Evolutionary conservation across 1,139 yeast genomes (phyloP), one percentile per base, ranked within the genome.

Genomic region (Sugiyamaella novakii): DNA sequence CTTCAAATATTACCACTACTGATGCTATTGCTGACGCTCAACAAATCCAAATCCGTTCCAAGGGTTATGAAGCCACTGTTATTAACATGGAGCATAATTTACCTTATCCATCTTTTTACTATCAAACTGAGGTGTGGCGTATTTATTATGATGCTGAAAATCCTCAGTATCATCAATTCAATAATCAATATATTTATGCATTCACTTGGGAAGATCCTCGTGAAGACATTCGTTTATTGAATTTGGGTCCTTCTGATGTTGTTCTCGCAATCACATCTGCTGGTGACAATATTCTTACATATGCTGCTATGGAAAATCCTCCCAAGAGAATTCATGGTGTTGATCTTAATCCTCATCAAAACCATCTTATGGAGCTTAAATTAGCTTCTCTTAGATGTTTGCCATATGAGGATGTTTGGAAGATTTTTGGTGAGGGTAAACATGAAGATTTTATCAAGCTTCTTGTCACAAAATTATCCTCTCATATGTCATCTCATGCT

Each of bases 181-280:
- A 78, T 52, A 76, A 84, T 63, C 89, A 85, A 68, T 86, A 84
- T 66, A 86, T 86, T 52, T 86, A 86, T 63, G 91, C 95, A 2
- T 86, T 86, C 68, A 86, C 94, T 7, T 86, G 95, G 95, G 95
- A 86, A 68, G 95, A 86, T 64, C 95, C 95, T 28, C 76, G 85
- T 51, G 94, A 84, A 67, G 95, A 86, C 67, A 78, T 81, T 55
- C 75, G 76, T 38, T 82, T 86, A 52, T 74, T 86, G 58, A 76
- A 81, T 45, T 73, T 86, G 59, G 72, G 74, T 33, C 69, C 79
- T 12, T 74, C 77, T 27, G 95, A 86, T 61, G 83, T 87, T 1
- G 87, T 86, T 7, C 74, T 86, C 59, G 92, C 92, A 21, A 86
- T 86, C 52, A 85, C 95, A 6, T 84, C 92, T 43, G 95, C 95